Base-by-base conservation (phyloP, 192 early-diverging fungal genomes). In the Backusella parvicylindrica region DNA sequence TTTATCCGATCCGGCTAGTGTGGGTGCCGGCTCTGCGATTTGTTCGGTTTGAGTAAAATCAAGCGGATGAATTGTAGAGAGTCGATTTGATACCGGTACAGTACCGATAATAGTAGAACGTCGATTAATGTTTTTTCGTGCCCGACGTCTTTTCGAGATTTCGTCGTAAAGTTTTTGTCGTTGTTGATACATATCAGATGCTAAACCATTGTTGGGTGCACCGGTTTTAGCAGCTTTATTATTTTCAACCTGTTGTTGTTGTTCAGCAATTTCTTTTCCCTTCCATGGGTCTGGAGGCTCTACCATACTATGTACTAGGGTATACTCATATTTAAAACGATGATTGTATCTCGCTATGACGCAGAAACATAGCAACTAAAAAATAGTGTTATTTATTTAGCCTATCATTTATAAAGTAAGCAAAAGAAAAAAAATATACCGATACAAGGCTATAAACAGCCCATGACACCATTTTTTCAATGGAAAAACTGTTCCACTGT, bases 131-230 rank as follows among this genome's bases (percentile, higher is more conserved):
- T 41, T 64, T 18, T 32, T 36, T 66, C 30, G 41, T 7, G 40
- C 41, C 36, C 30, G 63, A 1, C 47, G 56, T 18, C 76, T 50
- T 50, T 77, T 77, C 6, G 76, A 36, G 37, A 77, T 77, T 26
- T 72, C 70, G 37, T 38, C 64, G 56, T 72, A 77, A 3, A 77
- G 26, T 38, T 53, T 64, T 38, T 77, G 76, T 3, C 76, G 76
- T 16, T 71, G 70, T 1, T 72, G 36, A 33, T 71, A 64, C 76
- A 66, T 65, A 3, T 72, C 70, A 13, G 32, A 21, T 18, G 31
- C 15, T 8, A 68, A 23, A 18, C 35, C 6, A 1, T 63, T 2
- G 12, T 21, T 68, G 3, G 66, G 33, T n/a, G n/a, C 35, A 68
- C 3, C 23, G 23, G 66, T 26, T 36, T 7, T 2, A 36, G n/a